Percentiles rank a stretch among this genome's conserved stretches.
Evolutionary conservation across 2,329 filamentous ascomycete genomes (phyloP).

Genomic region (Cladosporium sp.): DNA sequence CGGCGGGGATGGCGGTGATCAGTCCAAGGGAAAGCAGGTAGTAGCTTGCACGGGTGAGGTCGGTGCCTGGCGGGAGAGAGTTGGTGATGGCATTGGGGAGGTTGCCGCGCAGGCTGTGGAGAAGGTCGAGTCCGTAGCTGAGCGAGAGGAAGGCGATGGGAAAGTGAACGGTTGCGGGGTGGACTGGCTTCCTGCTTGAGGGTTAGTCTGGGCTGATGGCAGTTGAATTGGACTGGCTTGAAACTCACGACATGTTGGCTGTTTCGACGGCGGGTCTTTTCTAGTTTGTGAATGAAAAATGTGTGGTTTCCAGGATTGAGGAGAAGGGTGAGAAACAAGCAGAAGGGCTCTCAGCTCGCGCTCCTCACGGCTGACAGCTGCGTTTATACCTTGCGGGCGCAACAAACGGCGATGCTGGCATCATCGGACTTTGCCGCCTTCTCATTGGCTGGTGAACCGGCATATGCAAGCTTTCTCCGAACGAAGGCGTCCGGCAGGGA

Average conservation of each 20-base stretch:
- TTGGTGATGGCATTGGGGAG: conserved; percentile 29
- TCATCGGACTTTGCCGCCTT: conserved; percentile 10
- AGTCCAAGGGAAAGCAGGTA: conserved; percentile 41
- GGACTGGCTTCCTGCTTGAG: conserved; percentile 34
- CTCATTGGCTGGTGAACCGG: conserved; percentile 5
- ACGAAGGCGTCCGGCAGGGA: conserved; percentile 6
- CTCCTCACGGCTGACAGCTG: conserved; percentile 4
- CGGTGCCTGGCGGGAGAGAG: conserved; percentile 29
- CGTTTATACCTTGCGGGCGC: conserved; percentile 7
- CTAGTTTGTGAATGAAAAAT: background rate
- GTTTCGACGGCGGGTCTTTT: background rate
- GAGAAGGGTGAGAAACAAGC: conserved; percentile 4
- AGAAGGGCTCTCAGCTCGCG: conserved; percentile 8
- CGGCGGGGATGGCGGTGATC: conserved; percentile 30
- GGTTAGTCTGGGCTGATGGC: background rate
- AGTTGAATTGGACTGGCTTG: background rate
- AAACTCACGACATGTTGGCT: conserved; percentile 9
- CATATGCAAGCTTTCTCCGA: conserved; percentile 10
- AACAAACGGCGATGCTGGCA: background rate
- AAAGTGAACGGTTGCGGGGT: conserved; percentile 45
- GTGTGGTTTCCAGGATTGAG: background rate
- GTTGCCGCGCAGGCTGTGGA: conserved; percentile 32
- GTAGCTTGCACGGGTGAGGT: conserved; percentile 39
- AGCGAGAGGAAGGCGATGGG: conserved; percentile 43
- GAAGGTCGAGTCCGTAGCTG: conserved; percentile 38